phyloP scores from a whole-genome alignment of 805 yeast species.

The Starmerella floricola region DNA sequence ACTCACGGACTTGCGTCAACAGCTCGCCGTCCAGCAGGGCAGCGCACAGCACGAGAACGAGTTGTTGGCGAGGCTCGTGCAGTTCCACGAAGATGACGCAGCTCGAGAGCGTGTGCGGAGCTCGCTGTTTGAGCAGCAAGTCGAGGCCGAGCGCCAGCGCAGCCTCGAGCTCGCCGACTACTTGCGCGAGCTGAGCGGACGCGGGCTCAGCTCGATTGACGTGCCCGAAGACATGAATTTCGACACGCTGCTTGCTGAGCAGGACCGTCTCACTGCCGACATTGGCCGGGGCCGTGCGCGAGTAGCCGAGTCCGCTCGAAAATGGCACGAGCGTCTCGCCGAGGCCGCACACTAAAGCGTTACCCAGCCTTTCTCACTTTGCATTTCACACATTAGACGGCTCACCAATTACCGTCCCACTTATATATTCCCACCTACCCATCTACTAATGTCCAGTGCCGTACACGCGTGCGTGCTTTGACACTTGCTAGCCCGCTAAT shows the following conservation, averaged over 20 bases:
- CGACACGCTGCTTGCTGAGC: constrained; percentile 11
- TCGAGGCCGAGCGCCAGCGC: constrained; percentile 17
- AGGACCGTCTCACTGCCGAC: constrained; percentile 8
- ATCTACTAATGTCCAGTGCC: too few relatives aligned
- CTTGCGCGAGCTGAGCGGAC: constrained; percentile 22
- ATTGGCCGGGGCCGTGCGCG: not conserved
- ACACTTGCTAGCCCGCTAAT: too few relatives aligned
- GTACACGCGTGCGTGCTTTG: too few relatives aligned
- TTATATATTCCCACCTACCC: too few relatives aligned
- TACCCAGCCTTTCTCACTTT: too few relatives aligned
- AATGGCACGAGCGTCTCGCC: constrained; percentile 1
- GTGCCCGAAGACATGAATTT: constrained; percentile 3
- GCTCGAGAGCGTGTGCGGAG: constrained; percentile 22
- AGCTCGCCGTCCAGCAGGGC: constrained; percentile 23
- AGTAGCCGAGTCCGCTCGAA: not conserved
- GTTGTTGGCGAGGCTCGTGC: constrained; percentile 21
- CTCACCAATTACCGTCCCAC: too few relatives aligned
- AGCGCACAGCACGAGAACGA: constrained; percentile 18
- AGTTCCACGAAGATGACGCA: constrained; percentile 27
- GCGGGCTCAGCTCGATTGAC: constrained; percentile 19
- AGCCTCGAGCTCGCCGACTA: constrained; percentile 21
- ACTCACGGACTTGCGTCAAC: constrained; percentile 27
- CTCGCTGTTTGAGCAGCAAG: constrained; percentile 21
- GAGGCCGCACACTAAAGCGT: too few relatives aligned
- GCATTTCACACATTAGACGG: too few relatives aligned